These are phyloP conservation scores for Clohesyomyces aquaticus DNA, from an alignment of 495 filamentous ascomycete genomes.

Conservation along the genomic window DNA sequence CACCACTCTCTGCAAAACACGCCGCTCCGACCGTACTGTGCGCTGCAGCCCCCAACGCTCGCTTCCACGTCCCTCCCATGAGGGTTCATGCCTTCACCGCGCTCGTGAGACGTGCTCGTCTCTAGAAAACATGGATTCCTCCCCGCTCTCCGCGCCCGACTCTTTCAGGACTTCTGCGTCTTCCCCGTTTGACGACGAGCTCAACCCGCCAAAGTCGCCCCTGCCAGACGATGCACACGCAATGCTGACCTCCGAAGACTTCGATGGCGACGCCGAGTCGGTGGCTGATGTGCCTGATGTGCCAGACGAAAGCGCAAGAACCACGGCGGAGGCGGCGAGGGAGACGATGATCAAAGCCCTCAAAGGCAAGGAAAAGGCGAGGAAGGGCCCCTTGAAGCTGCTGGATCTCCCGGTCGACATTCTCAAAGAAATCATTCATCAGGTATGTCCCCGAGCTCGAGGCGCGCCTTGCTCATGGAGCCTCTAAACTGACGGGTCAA, in stretches of 20 bases:
- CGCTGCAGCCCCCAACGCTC: neutral
- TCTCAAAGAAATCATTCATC: constrained; percentile 83
- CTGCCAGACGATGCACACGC: constrained; percentile 15
- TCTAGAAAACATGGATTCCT: constrained; percentile 40
- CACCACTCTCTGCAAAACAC: neutral
- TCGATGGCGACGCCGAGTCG: constrained; percentile 8
- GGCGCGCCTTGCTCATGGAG: neutral
- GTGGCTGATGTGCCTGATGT: no score
- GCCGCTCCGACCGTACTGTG: constrained; percentile 3
- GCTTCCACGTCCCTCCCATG: constrained; percentile 19
- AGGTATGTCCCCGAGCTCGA: constrained; percentile 58
- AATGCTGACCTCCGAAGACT: neutral
- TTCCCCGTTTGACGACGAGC: constrained; percentile 25
- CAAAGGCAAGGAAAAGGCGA: constrained; percentile 47
- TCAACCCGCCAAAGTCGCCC: constrained; percentile 12
- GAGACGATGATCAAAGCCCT: constrained; percentile 13
- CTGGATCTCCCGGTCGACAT: constrained; percentile 87
- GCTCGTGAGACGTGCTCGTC: constrained; percentile 35
- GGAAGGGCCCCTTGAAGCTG: constrained; percentile 54
- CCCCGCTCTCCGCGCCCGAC: constrained; percentile 25
- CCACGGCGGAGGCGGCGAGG: neutral
- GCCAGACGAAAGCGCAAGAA: neutral
- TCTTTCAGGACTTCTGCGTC: constrained; percentile 25
- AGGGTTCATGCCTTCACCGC: constrained; percentile 34
- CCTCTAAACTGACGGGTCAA: constrained; percentile 3